Base-by-base conservation (phyloP, 768 basidiomycete species). In the Trametes cingulata region DNA sequence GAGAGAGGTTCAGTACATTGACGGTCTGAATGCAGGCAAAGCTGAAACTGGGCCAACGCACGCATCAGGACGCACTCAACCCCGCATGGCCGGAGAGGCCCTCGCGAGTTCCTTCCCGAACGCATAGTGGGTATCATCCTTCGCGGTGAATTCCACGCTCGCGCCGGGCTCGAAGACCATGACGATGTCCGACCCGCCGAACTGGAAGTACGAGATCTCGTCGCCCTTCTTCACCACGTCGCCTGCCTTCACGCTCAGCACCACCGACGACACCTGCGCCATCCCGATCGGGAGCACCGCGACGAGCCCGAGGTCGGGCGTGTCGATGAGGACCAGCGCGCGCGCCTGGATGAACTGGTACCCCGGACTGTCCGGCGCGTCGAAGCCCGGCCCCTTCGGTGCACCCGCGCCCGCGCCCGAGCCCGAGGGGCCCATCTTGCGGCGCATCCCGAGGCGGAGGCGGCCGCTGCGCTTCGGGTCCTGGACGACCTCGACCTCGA, bases 281-380 rank as follows among this genome's bases (percentile, higher is more conserved):
- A 67, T 67, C 20, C 66, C 66, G 27, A 65, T 67, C 12, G 66
- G 66, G 17, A 65, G 57, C 22, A 67, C 64, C 14, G 66, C 66
- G 47, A 67, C 66, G 64, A 63, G 61, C n/a, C 66, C 66, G 56
- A 65, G 27, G 1, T 37, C 51, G 25, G 40, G 22, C 47, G 39
- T 61, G 22, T 67, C 64, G 52, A 67, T 67, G 33, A 67, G 51
- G n/a, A 67, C 40, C 27, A 65, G 41, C 14, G 48, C 66, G 39
- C 66, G 64, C 5, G 66, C 58, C 51, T 67, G 66, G 12, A 67
- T 27, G 64, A 67, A 67, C 64, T 67, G 66, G 56, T 67, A 67
- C 2, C 66, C 66, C 2, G 61, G 39, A 19, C 19, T 33, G 64
- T 67, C 59, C 14, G 66, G 66, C 19, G 64, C 59, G 29, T 65